Conservation (phyloP, 2,329 filamentous ascomycete species). For the Graphiopsis chlorocephala region DNA sequence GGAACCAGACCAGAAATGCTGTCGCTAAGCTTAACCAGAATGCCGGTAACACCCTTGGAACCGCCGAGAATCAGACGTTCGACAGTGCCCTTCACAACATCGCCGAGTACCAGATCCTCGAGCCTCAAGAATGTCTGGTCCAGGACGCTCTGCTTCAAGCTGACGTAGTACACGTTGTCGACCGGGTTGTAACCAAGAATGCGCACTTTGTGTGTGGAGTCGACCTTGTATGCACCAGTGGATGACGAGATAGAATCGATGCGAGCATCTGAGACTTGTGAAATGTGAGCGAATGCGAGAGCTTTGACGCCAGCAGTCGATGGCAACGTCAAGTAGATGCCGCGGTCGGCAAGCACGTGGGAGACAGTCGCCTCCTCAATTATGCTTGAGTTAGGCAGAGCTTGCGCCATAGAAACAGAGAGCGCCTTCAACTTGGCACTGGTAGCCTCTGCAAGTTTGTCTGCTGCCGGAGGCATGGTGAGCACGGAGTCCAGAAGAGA, state of each 20-base stretch:
- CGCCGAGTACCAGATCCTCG: conserved; percentile 81
- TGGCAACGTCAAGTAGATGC: conserved; percentile 70
- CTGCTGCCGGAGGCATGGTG: conserved; percentile 52
- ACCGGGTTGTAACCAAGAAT: conserved; percentile 83
- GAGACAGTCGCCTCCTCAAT: conserved; percentile 75
- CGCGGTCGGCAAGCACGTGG: conserved; percentile 75
- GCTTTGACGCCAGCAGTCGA: conserved; percentile 8
- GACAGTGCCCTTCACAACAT: conserved; percentile 75
- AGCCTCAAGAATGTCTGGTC: conserved; percentile 88
- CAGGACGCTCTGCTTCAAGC: conserved; percentile 76
- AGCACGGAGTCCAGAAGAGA: conserved; percentile 84
- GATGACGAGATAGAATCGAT: conserved; percentile 76
- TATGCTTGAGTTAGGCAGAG: conserved; percentile 69
- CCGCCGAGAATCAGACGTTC: conserved; percentile 81
- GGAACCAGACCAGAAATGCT: conserved; percentile 86
- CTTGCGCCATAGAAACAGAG: conserved; percentile 38
- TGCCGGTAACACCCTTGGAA: conserved; percentile 71
- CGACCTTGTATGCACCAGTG: conserved; percentile 74
- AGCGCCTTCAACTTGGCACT: conserved; percentile 28
- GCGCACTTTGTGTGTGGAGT: conserved; percentile 74
- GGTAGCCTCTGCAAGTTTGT: conserved; percentile 36
- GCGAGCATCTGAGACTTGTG: conserved; percentile 83
- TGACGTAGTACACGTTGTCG: conserved; percentile 82
- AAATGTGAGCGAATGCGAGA: conserved; percentile 83
- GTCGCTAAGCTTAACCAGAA: conserved; percentile 81